These are phyloP conservation scores for Suillus paluster DNA, from an alignment of 768 basidiomycete genomes.

Conservation along the genomic window DNA sequence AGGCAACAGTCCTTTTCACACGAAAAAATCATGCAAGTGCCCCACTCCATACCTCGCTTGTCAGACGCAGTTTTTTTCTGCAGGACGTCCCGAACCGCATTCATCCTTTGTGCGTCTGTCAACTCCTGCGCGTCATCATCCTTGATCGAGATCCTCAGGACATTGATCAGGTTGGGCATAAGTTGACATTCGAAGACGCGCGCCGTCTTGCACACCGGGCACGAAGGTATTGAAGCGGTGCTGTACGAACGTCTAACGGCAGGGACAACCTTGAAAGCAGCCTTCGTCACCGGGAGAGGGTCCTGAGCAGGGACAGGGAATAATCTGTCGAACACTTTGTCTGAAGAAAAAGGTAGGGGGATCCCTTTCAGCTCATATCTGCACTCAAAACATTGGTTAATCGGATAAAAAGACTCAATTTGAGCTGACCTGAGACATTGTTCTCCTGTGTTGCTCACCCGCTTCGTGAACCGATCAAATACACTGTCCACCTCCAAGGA, in stretches of 20 bases:
- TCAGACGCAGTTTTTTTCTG: constrained; percentile 49
- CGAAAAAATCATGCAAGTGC: constrained; percentile 87
- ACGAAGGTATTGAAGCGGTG: constrained; percentile 58
- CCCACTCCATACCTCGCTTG: constrained; percentile 89
- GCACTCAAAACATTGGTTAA: constrained; percentile 9
- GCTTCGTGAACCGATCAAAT: constrained; percentile 82
- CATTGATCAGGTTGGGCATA: constrained; percentile 91
- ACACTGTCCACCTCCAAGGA: constrained; percentile 79
- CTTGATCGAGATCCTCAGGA: constrained; percentile 48
- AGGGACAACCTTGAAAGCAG: constrained; percentile 57
- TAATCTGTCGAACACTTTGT: constrained; percentile 69
- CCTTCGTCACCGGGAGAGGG: constrained; percentile 60
- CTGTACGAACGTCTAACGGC: constrained; percentile 56
- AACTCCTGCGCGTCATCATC: constrained; percentile 36
- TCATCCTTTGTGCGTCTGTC: constrained; percentile 72
- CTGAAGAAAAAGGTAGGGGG: constrained; percentile 87
- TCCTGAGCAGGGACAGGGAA: constrained; percentile 61
- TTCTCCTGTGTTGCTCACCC: constrained; percentile 70
- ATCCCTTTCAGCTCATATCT: constrained; percentile 89
- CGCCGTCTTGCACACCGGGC: constrained; percentile 65
- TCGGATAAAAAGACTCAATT: neutral
- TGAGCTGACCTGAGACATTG: constrained; percentile 80
- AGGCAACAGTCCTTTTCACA: constrained; percentile 81
- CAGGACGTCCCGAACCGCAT: constrained; percentile 59
- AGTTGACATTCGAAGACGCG: constrained; percentile 93